Conservation (phyloP, 2,329 filamentous ascomycete genomes). For the Xylaria sp. region DNA sequence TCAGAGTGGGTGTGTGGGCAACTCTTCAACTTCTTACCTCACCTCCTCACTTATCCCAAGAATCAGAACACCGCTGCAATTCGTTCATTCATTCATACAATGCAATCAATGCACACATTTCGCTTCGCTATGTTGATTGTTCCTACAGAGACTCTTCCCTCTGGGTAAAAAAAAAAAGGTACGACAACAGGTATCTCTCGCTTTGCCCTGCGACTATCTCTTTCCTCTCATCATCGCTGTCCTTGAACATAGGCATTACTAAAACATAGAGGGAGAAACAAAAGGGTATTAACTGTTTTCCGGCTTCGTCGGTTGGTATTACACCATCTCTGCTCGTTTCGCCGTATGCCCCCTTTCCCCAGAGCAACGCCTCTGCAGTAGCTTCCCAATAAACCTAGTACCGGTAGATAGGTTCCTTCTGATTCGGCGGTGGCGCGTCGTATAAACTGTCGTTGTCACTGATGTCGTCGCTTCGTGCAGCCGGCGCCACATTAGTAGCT, state of each 20-base stretch:
- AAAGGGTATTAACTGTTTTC: constrained; percentile 26
- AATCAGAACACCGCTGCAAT: not conserved
- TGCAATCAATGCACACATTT: not conserved
- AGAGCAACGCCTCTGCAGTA: not conserved
- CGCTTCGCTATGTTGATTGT: constrained; percentile 18
- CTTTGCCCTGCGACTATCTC: constrained; percentile 12
- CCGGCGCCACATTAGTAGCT: constrained; percentile 22
- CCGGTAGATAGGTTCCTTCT: constrained; percentile 52
- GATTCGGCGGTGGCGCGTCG: constrained; percentile 49
- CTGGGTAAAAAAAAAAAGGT: constrained; percentile 7
- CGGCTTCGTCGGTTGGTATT: not conserved
- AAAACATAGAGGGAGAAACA: constrained; percentile 16
- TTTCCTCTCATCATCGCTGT: constrained; percentile 16
- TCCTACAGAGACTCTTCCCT: constrained; percentile 1
- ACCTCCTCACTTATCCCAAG: not conserved
- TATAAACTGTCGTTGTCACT: constrained; percentile 53
- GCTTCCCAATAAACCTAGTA: constrained; percentile 40
- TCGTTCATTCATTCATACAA: constrained; percentile 12
- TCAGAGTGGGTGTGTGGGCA: not conserved
- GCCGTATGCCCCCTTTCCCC: not conserved
- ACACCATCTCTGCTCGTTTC: not conserved
- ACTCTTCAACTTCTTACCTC: not conserved
- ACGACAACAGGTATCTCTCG: constrained; percentile 21
- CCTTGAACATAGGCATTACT: constrained; percentile 23
- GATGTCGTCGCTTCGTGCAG: constrained; percentile 6